These are phyloP conservation scores for Rubus idaeus DNA, from an alignment of 306 rosid genomes.

Conservation along the genomic window DNA sequence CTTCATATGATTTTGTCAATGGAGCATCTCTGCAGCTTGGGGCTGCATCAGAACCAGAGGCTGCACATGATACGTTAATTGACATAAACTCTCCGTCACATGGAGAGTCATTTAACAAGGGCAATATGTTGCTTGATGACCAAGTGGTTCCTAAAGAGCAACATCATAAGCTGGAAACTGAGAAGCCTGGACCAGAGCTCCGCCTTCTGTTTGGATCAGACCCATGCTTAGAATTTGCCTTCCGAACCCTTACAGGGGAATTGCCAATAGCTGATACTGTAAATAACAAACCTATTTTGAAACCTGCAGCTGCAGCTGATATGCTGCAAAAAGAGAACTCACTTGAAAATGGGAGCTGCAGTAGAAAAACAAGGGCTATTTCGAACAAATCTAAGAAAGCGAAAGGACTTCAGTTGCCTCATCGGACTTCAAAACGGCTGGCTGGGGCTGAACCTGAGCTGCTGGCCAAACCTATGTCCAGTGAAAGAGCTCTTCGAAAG, in stretches of 20 bases:
- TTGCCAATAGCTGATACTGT: constrained; percentile 50
- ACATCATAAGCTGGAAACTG: constrained; percentile 40
- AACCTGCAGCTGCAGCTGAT: constrained; percentile 34
- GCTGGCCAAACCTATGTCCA: constrained; percentile 31
- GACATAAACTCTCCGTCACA: constrained; percentile 9
- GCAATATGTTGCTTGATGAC: constrained; percentile 27
- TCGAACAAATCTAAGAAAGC: constrained; percentile 38
- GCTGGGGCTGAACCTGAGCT: constrained; percentile 62
- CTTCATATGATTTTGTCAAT: constrained; percentile 22
- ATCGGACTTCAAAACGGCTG: constrained; percentile 52
- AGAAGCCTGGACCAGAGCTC: constrained; percentile 36
- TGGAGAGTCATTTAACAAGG: constrained; percentile 28
- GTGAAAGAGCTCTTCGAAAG: constrained; percentile 49
- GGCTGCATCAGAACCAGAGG: constrained; percentile 26
- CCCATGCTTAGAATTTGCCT: constrained; percentile 51
- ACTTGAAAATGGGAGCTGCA: constrained; percentile 33
- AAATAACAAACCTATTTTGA: constrained; percentile 27
- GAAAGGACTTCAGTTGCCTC: constrained; percentile 43
- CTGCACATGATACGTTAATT: constrained; percentile 13
- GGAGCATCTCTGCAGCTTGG: constrained; percentile 29
- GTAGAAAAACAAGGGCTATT: constrained; percentile 32
- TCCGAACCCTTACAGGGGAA: constrained; percentile 62
- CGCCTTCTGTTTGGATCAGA: constrained; percentile 41
- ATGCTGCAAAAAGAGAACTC: constrained; percentile 29
- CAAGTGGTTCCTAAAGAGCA: constrained; percentile 34